Evolutionary conservation across 2,329 filamentous ascomycete genomes (phyloP).

Genomic region (Pseudogymnoascus sp.): DNA sequence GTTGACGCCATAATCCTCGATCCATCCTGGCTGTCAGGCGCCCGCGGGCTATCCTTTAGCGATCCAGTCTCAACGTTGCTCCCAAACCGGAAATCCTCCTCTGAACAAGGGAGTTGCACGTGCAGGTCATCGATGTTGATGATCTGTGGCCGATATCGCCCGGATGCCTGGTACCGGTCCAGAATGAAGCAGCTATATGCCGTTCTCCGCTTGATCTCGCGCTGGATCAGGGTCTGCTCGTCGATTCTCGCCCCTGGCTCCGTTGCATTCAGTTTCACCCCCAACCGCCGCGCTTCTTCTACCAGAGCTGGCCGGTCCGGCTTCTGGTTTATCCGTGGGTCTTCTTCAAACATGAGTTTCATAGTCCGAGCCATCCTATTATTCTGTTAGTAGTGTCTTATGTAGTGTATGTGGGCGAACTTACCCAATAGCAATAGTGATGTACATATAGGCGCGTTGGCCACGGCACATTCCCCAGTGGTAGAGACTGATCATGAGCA

Average conservation of each 20-base stretch:
- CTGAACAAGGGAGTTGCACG: conserved; percentile 60
- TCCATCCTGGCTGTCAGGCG: not conserved
- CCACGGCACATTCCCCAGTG: conserved; percentile 61
- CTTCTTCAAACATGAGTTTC: conserved; percentile 50
- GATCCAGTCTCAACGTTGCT: conserved; percentile 48
- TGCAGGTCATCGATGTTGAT: conserved; percentile 51
- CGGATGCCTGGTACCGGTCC: conserved; percentile 60
- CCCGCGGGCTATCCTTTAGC: conserved; percentile 25
- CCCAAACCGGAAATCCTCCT: conserved; percentile 55
- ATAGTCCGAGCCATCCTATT: conserved; percentile 54
- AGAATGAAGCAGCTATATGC: conserved; percentile 70
- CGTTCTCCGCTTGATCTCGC: conserved; percentile 58
- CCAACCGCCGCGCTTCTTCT: not conserved
- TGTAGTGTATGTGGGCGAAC: not conserved
- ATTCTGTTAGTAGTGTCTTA: not conserved
- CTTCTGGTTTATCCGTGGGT: conserved; percentile 26
- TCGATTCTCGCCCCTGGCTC: conserved; percentile 17
- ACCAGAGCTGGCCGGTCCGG: conserved; percentile 13
- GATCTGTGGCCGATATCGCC: conserved; percentile 51
- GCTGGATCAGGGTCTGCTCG: conserved; percentile 39
- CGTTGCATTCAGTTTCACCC: not conserved
- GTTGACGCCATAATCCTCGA: conserved; percentile 29
- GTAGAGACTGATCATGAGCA: conserved; percentile 63
- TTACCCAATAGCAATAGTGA: conserved; percentile 46
- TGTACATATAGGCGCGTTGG: conserved; percentile 55